A percentile compares a stretch with the other conserved stretches of the same genome.
Conservation (phyloP, 306 rosid genomes). For the Cicer arietinum region DNA sequence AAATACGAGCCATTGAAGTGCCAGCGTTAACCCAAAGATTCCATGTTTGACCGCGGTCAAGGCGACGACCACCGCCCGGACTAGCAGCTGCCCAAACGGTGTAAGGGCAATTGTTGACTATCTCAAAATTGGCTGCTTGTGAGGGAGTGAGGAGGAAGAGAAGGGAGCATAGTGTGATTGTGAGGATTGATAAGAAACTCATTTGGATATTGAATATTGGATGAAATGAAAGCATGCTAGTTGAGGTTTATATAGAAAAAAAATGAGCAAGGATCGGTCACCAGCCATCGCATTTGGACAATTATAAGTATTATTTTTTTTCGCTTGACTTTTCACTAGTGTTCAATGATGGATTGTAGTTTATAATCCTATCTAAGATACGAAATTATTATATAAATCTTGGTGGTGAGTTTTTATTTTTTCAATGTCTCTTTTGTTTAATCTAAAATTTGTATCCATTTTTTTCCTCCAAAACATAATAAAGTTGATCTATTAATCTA, state of each 20-base stretch:
- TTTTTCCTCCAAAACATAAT: too few relatives aligned
- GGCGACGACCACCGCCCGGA: conserved; percentile 57
- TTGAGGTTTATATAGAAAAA: conserved; percentile 41
- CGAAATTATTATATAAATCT: too few relatives aligned
- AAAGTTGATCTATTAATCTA: too few relatives aligned
- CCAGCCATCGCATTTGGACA: not conserved
- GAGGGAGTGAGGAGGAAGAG: conserved; percentile 15
- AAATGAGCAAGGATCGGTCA: not conserved
- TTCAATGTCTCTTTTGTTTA: too few relatives aligned
- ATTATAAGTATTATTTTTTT: not conserved
- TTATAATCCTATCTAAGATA: not conserved
- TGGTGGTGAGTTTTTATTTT: too few relatives aligned
- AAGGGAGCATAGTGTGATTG: not conserved
- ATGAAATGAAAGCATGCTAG: not conserved
- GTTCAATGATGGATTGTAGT: not conserved
- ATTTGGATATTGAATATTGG: conserved; percentile 27
- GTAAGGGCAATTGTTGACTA: conserved; percentile 60
- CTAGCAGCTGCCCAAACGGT: conserved; percentile 66
- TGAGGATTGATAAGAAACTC: conserved; percentile 22
- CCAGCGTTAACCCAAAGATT: conserved; percentile 46
- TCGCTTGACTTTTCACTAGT: not conserved
- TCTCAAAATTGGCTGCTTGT: conserved; percentile 50
- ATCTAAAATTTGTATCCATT: too few relatives aligned
- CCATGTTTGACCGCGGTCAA: conserved; percentile 53
- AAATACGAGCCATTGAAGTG: conserved; percentile 53